A percentile compares a stretch with the other conserved stretches of the same genome.
Conservation (phyloP, 345 rosid species). For the Acer negundo region DNA sequence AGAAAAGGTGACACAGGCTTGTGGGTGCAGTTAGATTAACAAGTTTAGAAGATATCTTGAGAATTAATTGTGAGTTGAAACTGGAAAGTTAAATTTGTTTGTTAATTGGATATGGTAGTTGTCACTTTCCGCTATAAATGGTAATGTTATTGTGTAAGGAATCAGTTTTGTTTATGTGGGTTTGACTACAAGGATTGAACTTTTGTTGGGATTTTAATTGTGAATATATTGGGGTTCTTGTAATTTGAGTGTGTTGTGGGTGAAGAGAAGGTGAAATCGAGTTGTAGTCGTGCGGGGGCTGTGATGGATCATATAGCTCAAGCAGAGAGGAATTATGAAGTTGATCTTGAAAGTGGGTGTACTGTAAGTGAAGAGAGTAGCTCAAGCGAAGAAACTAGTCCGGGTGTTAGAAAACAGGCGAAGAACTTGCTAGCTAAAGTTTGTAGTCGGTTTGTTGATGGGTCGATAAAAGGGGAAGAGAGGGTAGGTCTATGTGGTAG, state of each 20-base stretch:
- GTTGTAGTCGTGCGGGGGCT: slow-evolving; percentile 19
- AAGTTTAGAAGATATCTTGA: slow-evolving; percentile 19
- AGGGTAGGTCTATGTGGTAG: slow-evolving; percentile 27
- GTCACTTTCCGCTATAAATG: slow-evolving; percentile 26
- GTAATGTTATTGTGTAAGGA: slow-evolving; percentile 15
- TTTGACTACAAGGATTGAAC: slow-evolving; percentile 12
- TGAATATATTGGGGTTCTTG: slow-evolving; percentile 4
- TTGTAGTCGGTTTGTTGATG: slow-evolving; percentile 28
- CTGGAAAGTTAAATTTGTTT: slow-evolving; percentile 24
- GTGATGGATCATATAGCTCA: slow-evolving; percentile 40
- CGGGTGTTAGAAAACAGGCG: slow-evolving; percentile 30
- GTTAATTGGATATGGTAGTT: slow-evolving; percentile 16
- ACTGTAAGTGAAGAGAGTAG: slow-evolving; percentile 33
- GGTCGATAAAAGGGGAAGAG: slow-evolving; percentile 34
- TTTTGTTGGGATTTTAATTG: neutral
- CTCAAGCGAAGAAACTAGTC: slow-evolving; percentile 27
- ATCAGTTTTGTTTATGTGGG: slow-evolving; percentile 20
- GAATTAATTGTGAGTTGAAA: slow-evolving; percentile 17
- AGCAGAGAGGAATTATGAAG: slow-evolving; percentile 41
- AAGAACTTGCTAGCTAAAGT: slow-evolving; percentile 27
- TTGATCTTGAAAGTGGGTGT: slow-evolving; percentile 77
- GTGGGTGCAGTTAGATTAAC: slow-evolving; percentile 7
- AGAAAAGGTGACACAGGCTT: slow-evolving; percentile 6
- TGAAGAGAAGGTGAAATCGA: slow-evolving; percentile 19
- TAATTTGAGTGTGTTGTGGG: slow-evolving; percentile 7